phyloP scores from a whole-genome alignment of 2,329 filamentous ascomycete genomes.

The Colletotrichum trifolii region DNA sequence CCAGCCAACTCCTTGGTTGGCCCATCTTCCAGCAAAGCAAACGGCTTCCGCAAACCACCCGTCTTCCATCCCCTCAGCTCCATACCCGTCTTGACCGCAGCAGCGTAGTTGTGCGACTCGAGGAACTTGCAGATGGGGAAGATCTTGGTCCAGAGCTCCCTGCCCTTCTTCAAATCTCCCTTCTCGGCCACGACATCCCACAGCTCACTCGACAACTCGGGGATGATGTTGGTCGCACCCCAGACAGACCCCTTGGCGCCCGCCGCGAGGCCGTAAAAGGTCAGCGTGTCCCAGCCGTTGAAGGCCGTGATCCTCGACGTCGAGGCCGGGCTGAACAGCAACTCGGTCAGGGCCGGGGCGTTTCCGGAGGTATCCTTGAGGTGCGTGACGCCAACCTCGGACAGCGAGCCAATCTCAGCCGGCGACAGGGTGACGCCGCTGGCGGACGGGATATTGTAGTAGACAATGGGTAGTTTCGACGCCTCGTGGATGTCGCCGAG shows the following conservation, averaged over 20 bases:
- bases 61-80: conserved; percentile 58
- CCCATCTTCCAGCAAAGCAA: conserved; percentile 50
- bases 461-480: conserved; percentile 57
- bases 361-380: conserved; percentile 65
- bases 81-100: conserved; percentile 61
- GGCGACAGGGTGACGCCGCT: conserved; percentile 55
- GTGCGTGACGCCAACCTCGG: conserved; percentile 58
- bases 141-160: conserved; percentile 60
- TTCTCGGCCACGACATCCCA: conserved; percentile 58
- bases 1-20: conserved; percentile 48
- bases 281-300: conserved; percentile 65
- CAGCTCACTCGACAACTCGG: conserved; percentile 58
- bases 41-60: conserved; percentile 61
- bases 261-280: conserved; percentile 62
- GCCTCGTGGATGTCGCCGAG: conserved; percentile 53
- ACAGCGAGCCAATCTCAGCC: conserved; percentile 54
- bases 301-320: conserved; percentile 56
- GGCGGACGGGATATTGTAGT: conserved; percentile 63
- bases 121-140: conserved; percentile 62
- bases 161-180: conserved; percentile 53
- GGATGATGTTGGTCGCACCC: conserved; percentile 62
- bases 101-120: conserved; percentile 58
- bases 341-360: conserved; percentile 59
- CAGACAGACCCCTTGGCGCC: conserved; percentile 62
- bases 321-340: conserved; percentile 53